These are phyloP conservation scores for Kodamaea fungicola DNA, from an alignment of 1,139 yeast genomes.

Conservation along the genomic window DNA sequence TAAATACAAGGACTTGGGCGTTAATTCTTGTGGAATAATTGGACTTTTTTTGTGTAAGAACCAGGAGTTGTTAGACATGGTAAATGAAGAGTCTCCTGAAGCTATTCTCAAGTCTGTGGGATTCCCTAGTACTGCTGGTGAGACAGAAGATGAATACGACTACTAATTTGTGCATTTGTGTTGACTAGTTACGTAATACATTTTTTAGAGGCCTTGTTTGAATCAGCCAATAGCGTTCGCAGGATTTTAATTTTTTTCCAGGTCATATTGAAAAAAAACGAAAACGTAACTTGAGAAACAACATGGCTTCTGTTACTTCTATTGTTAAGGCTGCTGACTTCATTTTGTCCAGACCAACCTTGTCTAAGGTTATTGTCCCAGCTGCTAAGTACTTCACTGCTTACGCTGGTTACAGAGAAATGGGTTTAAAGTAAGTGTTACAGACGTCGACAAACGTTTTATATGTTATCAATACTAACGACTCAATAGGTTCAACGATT, in stretches of 20 bases:
- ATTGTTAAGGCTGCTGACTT: conserved; percentile 79
- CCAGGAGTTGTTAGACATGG: conserved; percentile 43
- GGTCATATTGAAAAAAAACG: conserved; percentile 1
- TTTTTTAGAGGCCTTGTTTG: not conserved
- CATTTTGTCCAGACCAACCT: conserved; percentile 76
- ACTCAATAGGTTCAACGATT: conserved; percentile 63
- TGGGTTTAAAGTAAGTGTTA: conserved; percentile 67
- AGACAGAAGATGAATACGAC: conserved; percentile 32
- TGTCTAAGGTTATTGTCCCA: conserved; percentile 75
- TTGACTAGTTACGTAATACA: conserved; percentile 11
- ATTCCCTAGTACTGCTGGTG: conserved; percentile 51
- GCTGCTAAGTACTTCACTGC: conserved; percentile 70
- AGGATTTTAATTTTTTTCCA: conserved; percentile 12
- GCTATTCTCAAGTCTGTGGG: conserved; percentile 59
- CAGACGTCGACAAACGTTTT: too few species aligned
- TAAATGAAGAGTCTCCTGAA: conserved; percentile 42
- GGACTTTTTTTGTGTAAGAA: conserved; percentile 79
- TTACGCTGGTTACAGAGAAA: conserved; percentile 85
- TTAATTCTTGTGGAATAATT: conserved; percentile 77
- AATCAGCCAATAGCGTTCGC: conserved; percentile 12
- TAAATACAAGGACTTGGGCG: conserved; percentile 45
- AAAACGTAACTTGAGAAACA: conserved; percentile 1
- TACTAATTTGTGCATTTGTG: conserved; percentile 20
- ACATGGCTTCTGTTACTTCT: conserved; percentile 74
- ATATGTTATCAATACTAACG: conserved; percentile 15